phyloP scores from a whole-genome alignment of 2,329 filamentous ascomycete genomes.

The Cytospora mali region DNA sequence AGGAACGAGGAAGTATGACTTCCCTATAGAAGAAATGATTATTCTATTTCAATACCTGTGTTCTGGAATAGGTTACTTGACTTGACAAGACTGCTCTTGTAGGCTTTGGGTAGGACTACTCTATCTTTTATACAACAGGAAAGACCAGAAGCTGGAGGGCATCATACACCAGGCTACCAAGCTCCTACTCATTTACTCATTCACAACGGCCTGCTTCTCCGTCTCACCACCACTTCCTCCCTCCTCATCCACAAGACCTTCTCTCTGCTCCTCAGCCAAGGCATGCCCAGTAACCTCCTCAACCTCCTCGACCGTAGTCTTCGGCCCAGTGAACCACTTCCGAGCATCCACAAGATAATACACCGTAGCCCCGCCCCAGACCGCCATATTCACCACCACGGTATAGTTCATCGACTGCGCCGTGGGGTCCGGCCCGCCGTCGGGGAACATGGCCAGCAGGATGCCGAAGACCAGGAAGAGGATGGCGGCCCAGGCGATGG shows the following conservation, averaged over 20 bases:
- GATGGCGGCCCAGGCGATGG: constrained; percentile 56
- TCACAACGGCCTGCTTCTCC: constrained; percentile 9
- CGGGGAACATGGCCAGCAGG: constrained; percentile 61
- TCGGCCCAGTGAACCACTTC: constrained; percentile 64
- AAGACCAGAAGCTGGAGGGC: neutral
- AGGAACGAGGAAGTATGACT: neutral
- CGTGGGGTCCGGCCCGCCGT: constrained; percentile 54
- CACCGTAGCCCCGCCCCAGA: constrained; percentile 58
- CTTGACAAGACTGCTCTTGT: neutral
- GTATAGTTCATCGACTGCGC: constrained; percentile 63
- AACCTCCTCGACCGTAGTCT: constrained; percentile 52
- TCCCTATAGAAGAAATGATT: neutral
- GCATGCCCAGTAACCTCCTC: constrained; percentile 25
- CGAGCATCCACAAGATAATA: constrained; percentile 60
- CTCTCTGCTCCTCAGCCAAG: constrained; percentile 30
- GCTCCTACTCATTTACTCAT: constrained; percentile 12
- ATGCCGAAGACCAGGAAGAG: constrained; percentile 59
- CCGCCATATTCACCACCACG: constrained; percentile 60
- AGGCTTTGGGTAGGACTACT: neutral
- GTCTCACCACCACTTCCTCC: constrained; percentile 9
- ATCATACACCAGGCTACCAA: neutral
- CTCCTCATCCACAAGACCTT: constrained; percentile 8
- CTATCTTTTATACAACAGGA: neutral
- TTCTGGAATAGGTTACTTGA: too few relatives aligned
- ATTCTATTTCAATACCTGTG: neutral